Percentiles rank a stretch among this genome's conserved stretches.
Conservation (phyloP, 441 rosid genomes). For the Gossypium trilobum region DNA sequence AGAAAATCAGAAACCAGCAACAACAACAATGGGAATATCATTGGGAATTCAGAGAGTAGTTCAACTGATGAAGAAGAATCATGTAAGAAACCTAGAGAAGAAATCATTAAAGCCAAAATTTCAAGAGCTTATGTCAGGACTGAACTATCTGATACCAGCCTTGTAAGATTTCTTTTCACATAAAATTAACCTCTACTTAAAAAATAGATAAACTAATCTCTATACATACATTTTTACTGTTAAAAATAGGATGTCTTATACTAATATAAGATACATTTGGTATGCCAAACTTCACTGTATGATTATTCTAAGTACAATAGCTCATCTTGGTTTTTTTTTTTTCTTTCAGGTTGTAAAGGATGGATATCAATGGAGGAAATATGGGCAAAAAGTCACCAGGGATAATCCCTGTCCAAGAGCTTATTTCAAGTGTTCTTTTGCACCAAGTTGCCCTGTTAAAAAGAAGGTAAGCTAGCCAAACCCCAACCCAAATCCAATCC, state of each 20-base stretch:
- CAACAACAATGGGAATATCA: conserved; percentile 16
- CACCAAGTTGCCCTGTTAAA: conserved; percentile 91
- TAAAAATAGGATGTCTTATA: too few relatives aligned
- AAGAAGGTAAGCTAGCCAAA: conserved; percentile 40
- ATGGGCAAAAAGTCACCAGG: conserved; percentile 98
- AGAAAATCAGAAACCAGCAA: conserved; percentile 57
- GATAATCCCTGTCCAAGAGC: conserved; percentile 97
- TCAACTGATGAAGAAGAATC: conserved; percentile 75
- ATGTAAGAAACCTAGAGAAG: conserved; percentile 63
- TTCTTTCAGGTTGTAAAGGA: conserved; percentile 66
- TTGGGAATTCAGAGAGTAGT: conserved; percentile 69
- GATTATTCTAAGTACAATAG: background rate
- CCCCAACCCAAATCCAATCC: too few relatives aligned
- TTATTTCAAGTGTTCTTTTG: conserved; percentile 91
- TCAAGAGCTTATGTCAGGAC: conserved; percentile 53
- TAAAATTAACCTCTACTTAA: background rate
- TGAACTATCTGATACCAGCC: conserved; percentile 61
- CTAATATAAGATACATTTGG: background rate
- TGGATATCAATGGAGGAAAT: conserved; percentile 99
- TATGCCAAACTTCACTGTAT: too few relatives aligned
- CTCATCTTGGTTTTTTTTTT: background rate
- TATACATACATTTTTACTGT: too few relatives aligned
- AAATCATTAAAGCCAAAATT: conserved; percentile 54
- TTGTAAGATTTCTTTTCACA: conserved; percentile 38
- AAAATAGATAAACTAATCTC: too few relatives aligned